Conservation (phyloP, 306 rosid genomes). For the Vigna trinervia region DNA sequence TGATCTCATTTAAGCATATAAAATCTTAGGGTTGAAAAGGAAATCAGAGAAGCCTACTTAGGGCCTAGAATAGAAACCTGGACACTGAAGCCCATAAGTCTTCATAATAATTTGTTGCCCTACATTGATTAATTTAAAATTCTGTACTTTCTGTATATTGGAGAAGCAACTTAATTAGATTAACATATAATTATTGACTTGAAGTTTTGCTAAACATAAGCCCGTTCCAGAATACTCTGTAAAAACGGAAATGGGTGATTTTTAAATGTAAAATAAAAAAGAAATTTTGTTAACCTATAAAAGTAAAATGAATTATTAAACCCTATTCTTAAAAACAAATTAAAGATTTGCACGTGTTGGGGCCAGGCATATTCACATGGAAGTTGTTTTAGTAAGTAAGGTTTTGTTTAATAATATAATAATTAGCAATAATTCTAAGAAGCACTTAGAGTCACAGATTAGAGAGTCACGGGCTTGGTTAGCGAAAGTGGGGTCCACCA, state of each 20-base stretch:
- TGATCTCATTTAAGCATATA: too few relatives aligned
- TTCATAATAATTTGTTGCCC: too few relatives aligned
- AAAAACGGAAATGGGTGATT: too few relatives aligned
- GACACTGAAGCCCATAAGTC: background rate
- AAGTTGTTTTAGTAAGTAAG: background rate
- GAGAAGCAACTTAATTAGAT: background rate
- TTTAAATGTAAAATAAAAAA: too few relatives aligned
- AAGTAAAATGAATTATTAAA: too few relatives aligned
- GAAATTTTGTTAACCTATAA: too few relatives aligned
- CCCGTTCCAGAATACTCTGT: background rate
- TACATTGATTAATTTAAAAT: background rate
- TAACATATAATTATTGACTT: background rate
- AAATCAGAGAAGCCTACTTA: background rate
- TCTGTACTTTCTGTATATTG: background rate
- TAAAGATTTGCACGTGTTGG: background rate
- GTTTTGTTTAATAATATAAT: background rate
- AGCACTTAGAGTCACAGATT: conserved; percentile 35
- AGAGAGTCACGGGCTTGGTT: conserved; percentile 59
- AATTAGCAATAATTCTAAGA: background rate
- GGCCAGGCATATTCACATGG: background rate
- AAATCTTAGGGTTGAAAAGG: background rate
- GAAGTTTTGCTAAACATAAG: background rate
- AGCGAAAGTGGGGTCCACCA: conserved; percentile 34
- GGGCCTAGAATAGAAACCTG: background rate
- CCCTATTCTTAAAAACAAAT: too few relatives aligned